Evolutionary conservation across 164 flowering plant genomes (phyloP).

Genomic region (Brasenia schreberi): DNA sequence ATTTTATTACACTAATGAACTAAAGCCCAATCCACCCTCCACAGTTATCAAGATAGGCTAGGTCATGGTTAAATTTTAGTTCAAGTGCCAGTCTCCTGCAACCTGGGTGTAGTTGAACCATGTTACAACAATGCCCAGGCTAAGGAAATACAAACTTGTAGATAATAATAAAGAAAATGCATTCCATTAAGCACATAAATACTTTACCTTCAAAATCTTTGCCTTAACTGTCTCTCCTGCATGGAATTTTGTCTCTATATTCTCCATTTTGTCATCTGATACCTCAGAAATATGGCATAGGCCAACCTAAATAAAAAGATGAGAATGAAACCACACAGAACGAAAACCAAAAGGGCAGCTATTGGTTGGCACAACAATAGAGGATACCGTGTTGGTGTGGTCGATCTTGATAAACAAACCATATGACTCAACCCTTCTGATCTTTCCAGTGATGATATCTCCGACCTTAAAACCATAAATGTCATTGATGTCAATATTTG

Average conservation of each 20-base stretch:
- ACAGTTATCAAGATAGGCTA: no score
- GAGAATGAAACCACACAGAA: background rate
- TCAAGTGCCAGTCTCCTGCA: no score
- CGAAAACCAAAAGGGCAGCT: background rate
- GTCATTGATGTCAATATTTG: constrained; percentile 28
- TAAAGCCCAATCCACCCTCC: no score
- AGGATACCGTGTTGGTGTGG: constrained; percentile 50
- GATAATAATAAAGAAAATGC: no score
- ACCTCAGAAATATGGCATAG: constrained; percentile 86
- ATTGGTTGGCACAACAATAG: background rate
- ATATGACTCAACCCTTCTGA: constrained; percentile 64
- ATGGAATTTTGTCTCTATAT: constrained; percentile 41
- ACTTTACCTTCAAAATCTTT: constrained; percentile 62
- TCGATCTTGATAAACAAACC: constrained; percentile 78
- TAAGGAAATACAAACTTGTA: no score
- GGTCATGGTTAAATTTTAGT: no score
- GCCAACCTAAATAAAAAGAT: constrained; percentile 51
- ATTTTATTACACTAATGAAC: no score
- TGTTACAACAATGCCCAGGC: no score
- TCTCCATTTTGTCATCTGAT: constrained; percentile 44
- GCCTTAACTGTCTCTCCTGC: constrained; percentile 66
- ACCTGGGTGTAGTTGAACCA: no score
- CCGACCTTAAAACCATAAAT: constrained; percentile 45
- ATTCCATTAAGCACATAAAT: no score
- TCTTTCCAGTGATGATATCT: constrained; percentile 48